These are phyloP conservation scores for Escovopsis sp. DNA, from an alignment of 2,329 filamentous ascomycete species.

Conservation along the genomic window DNA sequence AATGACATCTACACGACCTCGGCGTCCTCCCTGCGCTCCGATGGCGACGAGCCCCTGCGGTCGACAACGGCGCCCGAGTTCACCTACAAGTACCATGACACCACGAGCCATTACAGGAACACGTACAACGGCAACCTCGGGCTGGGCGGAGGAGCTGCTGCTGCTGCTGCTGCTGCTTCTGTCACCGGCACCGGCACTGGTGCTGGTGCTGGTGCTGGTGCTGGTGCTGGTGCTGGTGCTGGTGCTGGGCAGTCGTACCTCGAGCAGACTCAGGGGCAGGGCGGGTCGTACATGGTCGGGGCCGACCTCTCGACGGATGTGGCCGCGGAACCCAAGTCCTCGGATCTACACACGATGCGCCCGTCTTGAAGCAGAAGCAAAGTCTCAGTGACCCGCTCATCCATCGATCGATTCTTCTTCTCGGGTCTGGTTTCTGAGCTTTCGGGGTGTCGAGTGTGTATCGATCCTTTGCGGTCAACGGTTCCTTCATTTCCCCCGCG, in stretches of 20 bases:
- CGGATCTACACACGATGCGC: neutral
- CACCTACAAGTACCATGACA: constrained; percentile 18
- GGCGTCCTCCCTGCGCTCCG: constrained; percentile 4
- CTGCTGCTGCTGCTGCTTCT: no score
- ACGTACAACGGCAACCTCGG: constrained; percentile 1
- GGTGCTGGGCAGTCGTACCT: constrained; percentile 1
- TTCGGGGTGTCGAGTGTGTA: neutral
- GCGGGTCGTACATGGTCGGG: constrained; percentile 1
- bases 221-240: no score
- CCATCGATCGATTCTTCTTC: neutral
- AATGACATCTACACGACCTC: constrained; percentile 8
- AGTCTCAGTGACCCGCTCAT: no score
- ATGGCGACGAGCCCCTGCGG: constrained; percentile 7
- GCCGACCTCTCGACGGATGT: neutral
- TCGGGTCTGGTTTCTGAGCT: neutral
- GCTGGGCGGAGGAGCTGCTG: neutral
- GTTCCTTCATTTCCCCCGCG: no score
- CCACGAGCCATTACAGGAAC: constrained; percentile 8
- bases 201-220: no score
- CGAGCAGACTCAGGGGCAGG: neutral
- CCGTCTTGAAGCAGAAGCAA: neutral
- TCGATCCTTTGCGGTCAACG: no score
- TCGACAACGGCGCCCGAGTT: constrained; percentile 10
- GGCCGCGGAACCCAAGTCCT: constrained; percentile 1
- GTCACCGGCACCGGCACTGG: no score